These are phyloP conservation scores for Nemania sp. DNA, from an alignment of 2,329 filamentous ascomycete species.

Conservation along the genomic window DNA sequence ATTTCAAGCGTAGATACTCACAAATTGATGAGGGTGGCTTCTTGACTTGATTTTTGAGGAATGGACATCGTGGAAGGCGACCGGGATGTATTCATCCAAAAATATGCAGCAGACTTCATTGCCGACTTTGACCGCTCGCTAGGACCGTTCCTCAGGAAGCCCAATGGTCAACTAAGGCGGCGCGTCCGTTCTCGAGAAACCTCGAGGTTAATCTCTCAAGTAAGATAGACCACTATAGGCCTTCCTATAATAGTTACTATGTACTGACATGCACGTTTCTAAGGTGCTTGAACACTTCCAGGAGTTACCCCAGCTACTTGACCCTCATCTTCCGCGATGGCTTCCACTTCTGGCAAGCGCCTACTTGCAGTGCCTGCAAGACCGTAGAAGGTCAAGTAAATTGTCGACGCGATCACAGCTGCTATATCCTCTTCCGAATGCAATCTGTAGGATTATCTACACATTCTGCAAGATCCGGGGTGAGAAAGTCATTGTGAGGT, in stretches of 20 bases:
- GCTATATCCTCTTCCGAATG: slow-evolving; percentile 70
- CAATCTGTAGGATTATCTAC: slow-evolving; percentile 85
- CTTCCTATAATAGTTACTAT: not conserved
- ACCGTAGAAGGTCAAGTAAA: slow-evolving; percentile 57
- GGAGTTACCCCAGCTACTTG: slow-evolving; percentile 92
- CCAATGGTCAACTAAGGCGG: slow-evolving; percentile 61
- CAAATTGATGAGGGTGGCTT: not conserved
- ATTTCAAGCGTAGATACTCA: not conserved
- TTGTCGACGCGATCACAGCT: slow-evolving; percentile 56
- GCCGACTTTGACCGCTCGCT: slow-evolving; percentile 68
- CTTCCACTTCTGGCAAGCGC: slow-evolving; percentile 80
- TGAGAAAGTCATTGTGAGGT: slow-evolving; percentile 90
- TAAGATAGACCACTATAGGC: slow-evolving; percentile 46
- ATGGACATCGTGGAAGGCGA: slow-evolving; percentile 74
- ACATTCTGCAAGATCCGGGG: slow-evolving; percentile 94
- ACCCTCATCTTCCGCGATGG: slow-evolving; percentile 81
- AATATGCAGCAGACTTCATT: slow-evolving; percentile 69
- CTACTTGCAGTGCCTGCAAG: slow-evolving; percentile 75
- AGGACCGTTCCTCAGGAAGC: slow-evolving; percentile 64
- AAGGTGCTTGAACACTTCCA: slow-evolving; percentile 86
- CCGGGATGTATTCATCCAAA: slow-evolving; percentile 71
- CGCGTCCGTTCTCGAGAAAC: slow-evolving; percentile 65
- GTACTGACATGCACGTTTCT: slow-evolving; percentile 45
- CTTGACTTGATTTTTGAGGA: not conserved
- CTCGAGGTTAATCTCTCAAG: slow-evolving; percentile 60